phyloP scores from a whole-genome alignment of 164 flowering plant genomes.

The Macadamia integrifolia region DNA sequence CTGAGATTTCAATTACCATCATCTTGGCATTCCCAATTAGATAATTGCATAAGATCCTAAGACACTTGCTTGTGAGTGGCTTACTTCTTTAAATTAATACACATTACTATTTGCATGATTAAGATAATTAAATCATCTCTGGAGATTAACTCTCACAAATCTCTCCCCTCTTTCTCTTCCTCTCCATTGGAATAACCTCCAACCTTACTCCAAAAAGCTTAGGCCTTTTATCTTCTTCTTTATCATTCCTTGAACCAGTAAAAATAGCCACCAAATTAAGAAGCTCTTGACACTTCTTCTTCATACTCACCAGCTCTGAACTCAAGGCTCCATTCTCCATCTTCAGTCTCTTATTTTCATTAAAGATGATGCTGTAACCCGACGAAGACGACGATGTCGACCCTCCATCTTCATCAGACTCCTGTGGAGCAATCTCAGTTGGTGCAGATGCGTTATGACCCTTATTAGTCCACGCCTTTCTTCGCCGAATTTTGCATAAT shows the following conservation, averaged over 20 bases:
- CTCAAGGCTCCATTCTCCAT: slow-evolving; percentile 46
- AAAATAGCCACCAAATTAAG: slow-evolving; percentile 41
- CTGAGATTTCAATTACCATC: no score
- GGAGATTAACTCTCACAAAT: slow-evolving; percentile 22
- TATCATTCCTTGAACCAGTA: slow-evolving; percentile 12
- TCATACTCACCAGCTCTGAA: slow-evolving; percentile 48
- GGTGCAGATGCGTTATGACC: slow-evolving; percentile 7
- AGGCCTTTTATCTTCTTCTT: slow-evolving; percentile 29
- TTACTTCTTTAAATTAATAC: neutral
- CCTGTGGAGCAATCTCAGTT: slow-evolving; percentile 7
- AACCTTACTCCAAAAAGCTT: slow-evolving; percentile 72
- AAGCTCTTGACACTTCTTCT: slow-evolving; percentile 60
- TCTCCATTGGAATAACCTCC: slow-evolving; percentile 35
- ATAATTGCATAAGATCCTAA: neutral
- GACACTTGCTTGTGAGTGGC: neutral
- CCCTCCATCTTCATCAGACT: slow-evolving; percentile 44
- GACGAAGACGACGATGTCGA: slow-evolving; percentile 54
- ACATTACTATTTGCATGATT: slow-evolving; percentile 33
- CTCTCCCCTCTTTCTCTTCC: slow-evolving; percentile 31
- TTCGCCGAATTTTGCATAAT: slow-evolving; percentile 48
- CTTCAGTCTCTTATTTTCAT: slow-evolving; percentile 65
- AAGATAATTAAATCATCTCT: slow-evolving; percentile 27
- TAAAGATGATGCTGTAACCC: slow-evolving; percentile 29
- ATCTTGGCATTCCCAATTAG: no score
- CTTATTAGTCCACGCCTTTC: slow-evolving; percentile 54